Evolutionary conservation across 139 green algal genomes (phyloP).

Genomic region (Auxenochlorella pyrenoidosa): DNA sequence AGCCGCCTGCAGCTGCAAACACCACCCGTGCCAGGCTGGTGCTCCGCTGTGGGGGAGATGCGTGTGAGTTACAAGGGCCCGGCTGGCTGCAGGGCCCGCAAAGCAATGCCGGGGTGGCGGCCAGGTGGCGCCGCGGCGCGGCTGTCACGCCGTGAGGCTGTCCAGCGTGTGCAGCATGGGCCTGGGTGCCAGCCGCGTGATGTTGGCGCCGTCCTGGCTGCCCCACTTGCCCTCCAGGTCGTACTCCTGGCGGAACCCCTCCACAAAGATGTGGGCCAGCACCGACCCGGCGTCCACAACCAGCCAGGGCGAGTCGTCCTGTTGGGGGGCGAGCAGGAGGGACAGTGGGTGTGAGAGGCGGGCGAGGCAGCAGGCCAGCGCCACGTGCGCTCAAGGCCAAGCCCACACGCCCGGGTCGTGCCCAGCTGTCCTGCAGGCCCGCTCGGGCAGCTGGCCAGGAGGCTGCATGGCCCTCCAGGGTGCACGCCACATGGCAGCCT

Average conservation of each 20-base stretch:
- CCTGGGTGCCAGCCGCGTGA: slow-evolving; percentile 34
- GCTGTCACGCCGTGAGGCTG: not conserved
- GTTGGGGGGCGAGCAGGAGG: not conserved
- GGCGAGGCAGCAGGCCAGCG: not conserved
- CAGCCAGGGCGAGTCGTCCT: slow-evolving; percentile 40
- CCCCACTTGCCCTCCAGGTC: slow-evolving; percentile 50
- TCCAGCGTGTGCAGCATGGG: slow-evolving; percentile 33
- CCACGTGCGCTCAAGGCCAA: not conserved
- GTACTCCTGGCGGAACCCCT: slow-evolving; percentile 35
- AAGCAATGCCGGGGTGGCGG: no score
- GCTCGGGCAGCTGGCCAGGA: not conserved
- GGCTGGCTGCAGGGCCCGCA: no score
- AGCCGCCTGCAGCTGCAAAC: no score
- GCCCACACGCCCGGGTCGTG: no score
- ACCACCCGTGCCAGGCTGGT: no score
- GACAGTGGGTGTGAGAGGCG: no score
- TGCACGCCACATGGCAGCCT: not conserved
- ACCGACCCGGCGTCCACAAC: slow-evolving; percentile 52
- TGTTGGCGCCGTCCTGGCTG: not conserved
- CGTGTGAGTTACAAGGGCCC: no score
- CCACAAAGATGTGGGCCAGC: slow-evolving; percentile 47
- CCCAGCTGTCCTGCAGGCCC: not conserved
- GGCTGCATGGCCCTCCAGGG: not conserved
- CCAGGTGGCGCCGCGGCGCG: no score
- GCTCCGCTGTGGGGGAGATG: no score